phyloP scores from a whole-genome alignment of 2,329 filamentous ascomycete genomes.

The Coniochaeta sp. region DNA sequence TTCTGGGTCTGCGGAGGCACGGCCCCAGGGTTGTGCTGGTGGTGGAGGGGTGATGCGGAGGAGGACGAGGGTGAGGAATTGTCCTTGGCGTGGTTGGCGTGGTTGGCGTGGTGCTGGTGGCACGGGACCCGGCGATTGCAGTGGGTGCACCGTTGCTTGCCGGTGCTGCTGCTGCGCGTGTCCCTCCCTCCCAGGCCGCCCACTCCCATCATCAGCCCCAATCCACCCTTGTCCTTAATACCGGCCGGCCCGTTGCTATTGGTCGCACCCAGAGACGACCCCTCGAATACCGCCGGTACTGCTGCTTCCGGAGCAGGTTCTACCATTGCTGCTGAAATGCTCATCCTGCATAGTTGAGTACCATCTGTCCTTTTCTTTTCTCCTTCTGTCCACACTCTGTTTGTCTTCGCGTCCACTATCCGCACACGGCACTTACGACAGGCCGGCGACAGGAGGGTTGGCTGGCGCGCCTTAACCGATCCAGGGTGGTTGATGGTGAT shows the following conservation, averaged over 20 bases:
- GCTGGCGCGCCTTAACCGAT: background rate
- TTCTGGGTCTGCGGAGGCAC: conserved; percentile 1
- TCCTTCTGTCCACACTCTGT: background rate
- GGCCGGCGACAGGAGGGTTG: background rate
- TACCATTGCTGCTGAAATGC: conserved; percentile 2
- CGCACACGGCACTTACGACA: background rate
- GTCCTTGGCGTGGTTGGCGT: background rate
- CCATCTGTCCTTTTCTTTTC: background rate
- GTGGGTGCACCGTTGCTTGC: background rate
- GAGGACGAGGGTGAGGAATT: background rate
- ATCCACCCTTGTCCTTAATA: conserved; percentile 3
- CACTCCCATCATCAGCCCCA: background rate
- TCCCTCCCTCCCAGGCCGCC: background rate
- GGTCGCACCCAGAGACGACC: background rate
- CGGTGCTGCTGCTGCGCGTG: background rate
- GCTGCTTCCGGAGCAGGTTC: background rate
- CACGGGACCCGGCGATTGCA: background rate
- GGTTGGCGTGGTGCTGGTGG: background rate
- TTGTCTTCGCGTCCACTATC: background rate
- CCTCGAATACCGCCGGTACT: background rate
- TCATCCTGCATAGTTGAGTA: conserved; percentile 3
- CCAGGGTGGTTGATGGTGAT: background rate
- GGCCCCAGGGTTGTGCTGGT: background rate
- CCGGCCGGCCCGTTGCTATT: background rate
- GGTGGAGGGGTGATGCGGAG: conserved; percentile 1